These are phyloP conservation scores for Perkinsus olseni DNA, from an alignment of 169 alveolate genomes.

Conservation along the genomic window DNA sequence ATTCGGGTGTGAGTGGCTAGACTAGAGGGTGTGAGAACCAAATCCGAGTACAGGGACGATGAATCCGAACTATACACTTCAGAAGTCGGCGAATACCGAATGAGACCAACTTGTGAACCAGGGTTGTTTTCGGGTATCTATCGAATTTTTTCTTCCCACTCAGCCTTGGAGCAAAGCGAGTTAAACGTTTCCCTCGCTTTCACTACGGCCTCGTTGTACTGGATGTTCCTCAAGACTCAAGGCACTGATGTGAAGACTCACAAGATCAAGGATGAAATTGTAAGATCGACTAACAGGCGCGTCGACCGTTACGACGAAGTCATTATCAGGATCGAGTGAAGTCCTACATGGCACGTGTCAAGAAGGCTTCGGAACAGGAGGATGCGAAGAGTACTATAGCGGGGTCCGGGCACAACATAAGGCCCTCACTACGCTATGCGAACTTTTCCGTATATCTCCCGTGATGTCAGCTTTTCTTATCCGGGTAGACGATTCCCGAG, in stretches of 20 bases:
- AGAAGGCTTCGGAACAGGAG: not conserved
- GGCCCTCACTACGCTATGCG: not conserved
- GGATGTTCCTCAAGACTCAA: not conserved
- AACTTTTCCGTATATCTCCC: not conserved
- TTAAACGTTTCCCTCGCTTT: not conserved
- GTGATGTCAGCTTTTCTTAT: too few relatives aligned
- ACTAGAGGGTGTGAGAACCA: too few relatives aligned
- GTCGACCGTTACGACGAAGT: not conserved
- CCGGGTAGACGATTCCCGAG: too few relatives aligned
- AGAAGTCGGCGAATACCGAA: too few relatives aligned
- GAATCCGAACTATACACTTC: too few relatives aligned
- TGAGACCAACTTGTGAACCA: too few relatives aligned
- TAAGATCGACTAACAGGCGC: not conserved
- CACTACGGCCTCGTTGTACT: not conserved
- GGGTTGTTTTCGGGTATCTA: not conserved
- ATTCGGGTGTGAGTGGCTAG: too few relatives aligned
- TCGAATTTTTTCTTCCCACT: not conserved
- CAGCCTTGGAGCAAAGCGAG: not conserved
- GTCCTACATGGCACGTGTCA: not conserved
- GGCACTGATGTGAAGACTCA: not conserved
- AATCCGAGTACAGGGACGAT: too few relatives aligned
- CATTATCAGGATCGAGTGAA: not conserved
- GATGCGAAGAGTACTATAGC: not conserved
- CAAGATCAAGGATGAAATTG: not conserved
- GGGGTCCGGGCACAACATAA: not conserved